Conservation (phyloP, 176 grass and related monocot species). For the Melocanna baccifera region DNA sequence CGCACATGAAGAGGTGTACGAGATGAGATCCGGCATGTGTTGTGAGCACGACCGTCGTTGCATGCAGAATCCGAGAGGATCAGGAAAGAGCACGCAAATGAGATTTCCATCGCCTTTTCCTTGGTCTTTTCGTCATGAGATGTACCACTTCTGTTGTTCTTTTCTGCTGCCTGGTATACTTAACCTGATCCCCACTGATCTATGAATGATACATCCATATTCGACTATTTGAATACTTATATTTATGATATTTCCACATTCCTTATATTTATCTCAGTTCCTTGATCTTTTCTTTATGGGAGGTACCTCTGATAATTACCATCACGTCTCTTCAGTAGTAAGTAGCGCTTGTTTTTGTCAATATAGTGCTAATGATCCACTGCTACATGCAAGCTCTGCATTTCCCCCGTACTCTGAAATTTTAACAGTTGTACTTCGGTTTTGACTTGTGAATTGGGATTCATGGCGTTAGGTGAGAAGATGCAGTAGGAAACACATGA, state of each 20-base stretch:
- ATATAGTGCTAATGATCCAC: background rate
- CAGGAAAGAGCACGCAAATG: slow-evolving; percentile 25
- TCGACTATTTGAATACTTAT: background rate
- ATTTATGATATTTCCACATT: background rate
- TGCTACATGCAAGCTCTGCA: background rate
- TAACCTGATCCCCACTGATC: slow-evolving; percentile 19
- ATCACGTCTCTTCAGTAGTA: background rate
- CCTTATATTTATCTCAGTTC: background rate
- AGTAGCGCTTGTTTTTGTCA: background rate
- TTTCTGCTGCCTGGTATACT: background rate
- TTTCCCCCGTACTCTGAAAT: background rate
- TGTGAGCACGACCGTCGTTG: slow-evolving; percentile 15
- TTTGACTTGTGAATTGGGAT: background rate
- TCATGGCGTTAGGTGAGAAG: slow-evolving; percentile 17
- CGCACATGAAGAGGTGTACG: slow-evolving; percentile 47
- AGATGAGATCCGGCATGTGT: slow-evolving; percentile 29
- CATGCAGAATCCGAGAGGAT: slow-evolving; percentile 33
- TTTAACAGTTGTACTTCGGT: background rate
- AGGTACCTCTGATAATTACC: background rate
- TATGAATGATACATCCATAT: background rate
- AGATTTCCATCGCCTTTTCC: slow-evolving; percentile 27
- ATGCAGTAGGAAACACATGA: slow-evolving; percentile 24
- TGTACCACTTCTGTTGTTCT: background rate
- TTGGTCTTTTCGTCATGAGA: slow-evolving; percentile 39
- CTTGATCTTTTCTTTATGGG: background rate